phyloP scores from a whole-genome alignment of 1,284 basidiomycete genomes.

The Puccinia triticina region DNA sequence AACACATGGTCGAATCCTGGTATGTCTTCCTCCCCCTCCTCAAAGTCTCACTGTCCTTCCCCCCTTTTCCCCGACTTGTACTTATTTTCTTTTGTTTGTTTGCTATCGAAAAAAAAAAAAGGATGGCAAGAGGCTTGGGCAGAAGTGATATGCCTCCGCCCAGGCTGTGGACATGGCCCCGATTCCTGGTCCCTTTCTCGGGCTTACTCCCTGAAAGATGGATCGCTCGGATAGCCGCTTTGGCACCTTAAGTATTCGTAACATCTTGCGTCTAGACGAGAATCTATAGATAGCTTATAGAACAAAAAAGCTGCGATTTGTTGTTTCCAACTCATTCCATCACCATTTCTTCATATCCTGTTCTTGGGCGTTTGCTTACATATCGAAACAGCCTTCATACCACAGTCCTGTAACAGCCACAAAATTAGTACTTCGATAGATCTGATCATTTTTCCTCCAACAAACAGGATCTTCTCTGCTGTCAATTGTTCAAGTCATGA shows the following conservation, averaged over 20 bases:
- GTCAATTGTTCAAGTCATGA: too few relatives aligned
- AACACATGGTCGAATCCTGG: constrained; percentile 32
- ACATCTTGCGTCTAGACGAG: too few relatives aligned
- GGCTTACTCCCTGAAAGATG: constrained; percentile 38
- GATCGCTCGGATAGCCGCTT: constrained; percentile 26
- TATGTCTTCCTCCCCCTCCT: not conserved
- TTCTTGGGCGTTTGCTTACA: too few relatives aligned
- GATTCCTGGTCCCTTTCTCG: constrained; percentile 41
- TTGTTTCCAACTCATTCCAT: too few relatives aligned
- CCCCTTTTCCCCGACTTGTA: not conserved
- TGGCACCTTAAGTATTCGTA: not conserved
- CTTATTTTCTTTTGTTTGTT: not conserved
- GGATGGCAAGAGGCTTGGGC: constrained; percentile 43
- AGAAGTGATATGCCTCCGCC: constrained; percentile 32
- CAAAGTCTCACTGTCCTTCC: not conserved
- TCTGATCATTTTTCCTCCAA: too few relatives aligned
- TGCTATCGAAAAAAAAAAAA: not conserved
- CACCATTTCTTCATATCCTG: too few relatives aligned
- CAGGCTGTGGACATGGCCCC: constrained; percentile 34
- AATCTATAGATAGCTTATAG: too few relatives aligned
- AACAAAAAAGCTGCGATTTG: too few relatives aligned
- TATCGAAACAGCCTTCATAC: too few relatives aligned
- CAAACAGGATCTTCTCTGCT: too few relatives aligned
- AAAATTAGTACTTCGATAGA: too few relatives aligned
- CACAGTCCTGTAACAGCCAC: too few relatives aligned